Percentiles rank a stretch among this genome's conserved stretches.
These are phyloP conservation scores for Parastagonospora avenae DNA, from an alignment of 2,329 filamentous ascomycete genomes.

Conservation along the genomic window DNA sequence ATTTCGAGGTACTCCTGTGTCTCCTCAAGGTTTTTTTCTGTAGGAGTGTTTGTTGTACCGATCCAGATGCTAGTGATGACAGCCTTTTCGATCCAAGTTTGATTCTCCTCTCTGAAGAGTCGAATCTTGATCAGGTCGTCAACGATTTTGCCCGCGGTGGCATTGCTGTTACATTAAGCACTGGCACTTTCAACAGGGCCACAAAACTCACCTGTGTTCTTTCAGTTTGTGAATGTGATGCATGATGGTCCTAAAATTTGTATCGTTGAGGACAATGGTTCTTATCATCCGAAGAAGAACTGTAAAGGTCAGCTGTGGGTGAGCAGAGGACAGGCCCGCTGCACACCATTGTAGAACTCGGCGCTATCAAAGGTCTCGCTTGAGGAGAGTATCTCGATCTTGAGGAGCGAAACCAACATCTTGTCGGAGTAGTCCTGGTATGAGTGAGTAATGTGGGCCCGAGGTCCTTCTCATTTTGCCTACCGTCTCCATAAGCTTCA, in stretches of 20 bases:
- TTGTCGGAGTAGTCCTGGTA: conserved; percentile 63
- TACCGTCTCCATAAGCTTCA: conserved; percentile 65
- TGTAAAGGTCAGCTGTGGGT: conserved; percentile 14
- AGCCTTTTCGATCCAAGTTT: conserved; percentile 70
- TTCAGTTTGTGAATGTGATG: conserved; percentile 71
- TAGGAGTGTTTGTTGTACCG: conserved; percentile 55
- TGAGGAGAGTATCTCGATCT: conserved; percentile 68
- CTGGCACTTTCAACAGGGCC: background rate
- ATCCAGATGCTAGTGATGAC: conserved; percentile 73
- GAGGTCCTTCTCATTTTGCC: background rate
- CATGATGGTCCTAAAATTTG: conserved; percentile 68
- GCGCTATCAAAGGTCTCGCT: conserved; percentile 42
- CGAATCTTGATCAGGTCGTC: conserved; percentile 67
- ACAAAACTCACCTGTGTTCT: conserved; percentile 31
- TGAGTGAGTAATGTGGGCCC: background rate
- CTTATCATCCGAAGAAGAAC: conserved; percentile 67
- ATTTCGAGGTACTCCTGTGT: conserved; percentile 53
- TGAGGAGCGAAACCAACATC: conserved; percentile 69
- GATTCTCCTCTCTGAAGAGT: conserved; percentile 57
- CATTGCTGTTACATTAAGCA: conserved; percentile 34
- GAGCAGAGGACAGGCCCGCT: background rate
- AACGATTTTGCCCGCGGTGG: conserved; percentile 56
- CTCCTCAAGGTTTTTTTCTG: conserved; percentile 41
- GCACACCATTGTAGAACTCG: conserved; percentile 49
- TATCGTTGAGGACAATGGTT: conserved; percentile 63